These are phyloP conservation scores for Rhododendron vialii DNA, from an alignment of 148 eudicot genomes.

Conservation along the genomic window DNA sequence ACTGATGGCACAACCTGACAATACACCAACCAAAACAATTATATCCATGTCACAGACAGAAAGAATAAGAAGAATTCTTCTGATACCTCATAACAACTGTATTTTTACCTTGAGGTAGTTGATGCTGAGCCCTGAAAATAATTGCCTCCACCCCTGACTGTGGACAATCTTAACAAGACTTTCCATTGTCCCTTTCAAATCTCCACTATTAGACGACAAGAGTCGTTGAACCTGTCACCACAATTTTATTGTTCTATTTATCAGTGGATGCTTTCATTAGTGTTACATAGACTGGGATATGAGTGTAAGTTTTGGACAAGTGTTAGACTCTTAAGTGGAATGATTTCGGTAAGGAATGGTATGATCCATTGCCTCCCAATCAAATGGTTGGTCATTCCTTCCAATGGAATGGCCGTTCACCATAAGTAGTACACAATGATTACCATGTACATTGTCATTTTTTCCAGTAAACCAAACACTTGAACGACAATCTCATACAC, in stretches of 20 bases:
- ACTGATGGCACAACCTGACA: constrained; percentile 92
- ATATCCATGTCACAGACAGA: not conserved
- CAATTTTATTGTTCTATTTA: not conserved
- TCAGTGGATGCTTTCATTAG: not conserved
- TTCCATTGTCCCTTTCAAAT: constrained; percentile 62
- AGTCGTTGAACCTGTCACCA: constrained; percentile 65
- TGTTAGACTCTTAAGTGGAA: not conserved
- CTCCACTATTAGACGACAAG: constrained; percentile 29
- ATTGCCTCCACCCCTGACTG: constrained; percentile 81
- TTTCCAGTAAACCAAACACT: not conserved
- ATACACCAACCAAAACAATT: not conserved
- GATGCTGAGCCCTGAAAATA: constrained; percentile 91
- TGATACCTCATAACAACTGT: not conserved
- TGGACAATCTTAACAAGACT: constrained; percentile 60
- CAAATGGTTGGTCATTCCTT: not conserved
- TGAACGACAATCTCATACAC: not conserved
- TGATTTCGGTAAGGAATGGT: not conserved
- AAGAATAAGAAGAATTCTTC: not conserved
- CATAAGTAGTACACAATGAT: not conserved
- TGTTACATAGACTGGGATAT: not conserved
- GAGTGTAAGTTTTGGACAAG: not conserved
- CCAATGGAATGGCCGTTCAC: not conserved
- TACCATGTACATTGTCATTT: not conserved
- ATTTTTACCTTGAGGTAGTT: constrained; percentile 73
- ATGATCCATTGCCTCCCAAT: not conserved